These are phyloP conservation scores for Fusarium papillatum DNA, from an alignment of 2,329 filamentous ascomycete genomes.

Conservation along the genomic window DNA sequence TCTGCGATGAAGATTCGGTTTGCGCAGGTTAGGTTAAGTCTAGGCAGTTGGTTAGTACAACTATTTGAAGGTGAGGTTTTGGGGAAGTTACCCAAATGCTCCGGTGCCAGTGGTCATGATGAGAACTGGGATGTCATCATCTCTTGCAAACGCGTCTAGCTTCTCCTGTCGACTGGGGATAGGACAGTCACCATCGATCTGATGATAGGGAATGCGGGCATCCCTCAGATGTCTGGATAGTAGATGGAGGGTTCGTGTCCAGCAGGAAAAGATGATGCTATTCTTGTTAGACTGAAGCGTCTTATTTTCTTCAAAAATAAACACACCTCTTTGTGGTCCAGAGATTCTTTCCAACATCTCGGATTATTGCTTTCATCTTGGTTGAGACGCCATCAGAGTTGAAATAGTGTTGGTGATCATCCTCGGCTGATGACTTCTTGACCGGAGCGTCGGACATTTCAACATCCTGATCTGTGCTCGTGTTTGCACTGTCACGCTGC, in stretches of 20 bases:
- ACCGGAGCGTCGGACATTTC: background rate
- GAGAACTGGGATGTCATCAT: slow-evolving; percentile 50
- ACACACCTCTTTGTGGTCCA: background rate
- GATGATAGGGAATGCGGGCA: slow-evolving; percentile 46
- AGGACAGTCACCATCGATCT: slow-evolving; percentile 60
- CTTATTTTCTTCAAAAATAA: too few relatives aligned
- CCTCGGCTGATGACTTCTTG: background rate
- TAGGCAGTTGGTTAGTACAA: slow-evolving; percentile 25
- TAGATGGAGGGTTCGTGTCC: slow-evolving; percentile 58
- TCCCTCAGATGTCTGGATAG: slow-evolving; percentile 47
- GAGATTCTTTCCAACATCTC: background rate
- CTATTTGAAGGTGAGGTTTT: background rate
- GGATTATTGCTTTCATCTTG: background rate
- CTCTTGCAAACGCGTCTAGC: slow-evolving; percentile 53
- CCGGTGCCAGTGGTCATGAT: slow-evolving; percentile 68
- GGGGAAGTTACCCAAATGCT: slow-evolving; percentile 57
- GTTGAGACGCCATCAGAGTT: background rate
- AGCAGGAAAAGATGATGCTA: slow-evolving; percentile 62
- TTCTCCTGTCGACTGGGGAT: slow-evolving; percentile 52
- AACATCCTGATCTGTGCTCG: background rate
- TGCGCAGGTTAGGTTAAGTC: slow-evolving; percentile 62
- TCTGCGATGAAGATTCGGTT: slow-evolving; percentile 65
- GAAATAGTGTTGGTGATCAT: background rate
- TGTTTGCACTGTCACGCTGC: too few relatives aligned
- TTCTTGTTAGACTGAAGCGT: background rate